Evolutionary conservation across 768 basidiomycete genomes (phyloP).

Genomic region (Mycena leptocephala): DNA sequence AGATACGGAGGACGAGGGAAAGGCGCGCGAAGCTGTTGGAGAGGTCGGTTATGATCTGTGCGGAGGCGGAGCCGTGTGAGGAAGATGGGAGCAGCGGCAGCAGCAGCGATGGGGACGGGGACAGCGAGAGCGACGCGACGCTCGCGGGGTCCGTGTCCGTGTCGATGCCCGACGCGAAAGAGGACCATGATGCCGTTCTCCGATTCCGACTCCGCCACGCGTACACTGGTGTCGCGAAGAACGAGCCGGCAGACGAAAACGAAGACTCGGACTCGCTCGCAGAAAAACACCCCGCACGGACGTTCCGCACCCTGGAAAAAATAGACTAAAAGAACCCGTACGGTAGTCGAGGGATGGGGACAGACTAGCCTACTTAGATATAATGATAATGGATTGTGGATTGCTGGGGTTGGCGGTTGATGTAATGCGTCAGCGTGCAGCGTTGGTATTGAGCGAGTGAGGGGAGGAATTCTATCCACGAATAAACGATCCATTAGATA

Average conservation of each 20-base stretch:
- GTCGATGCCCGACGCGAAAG: not conserved
- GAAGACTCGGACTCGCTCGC: not conserved
- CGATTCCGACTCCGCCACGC: no score
- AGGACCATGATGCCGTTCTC: not conserved
- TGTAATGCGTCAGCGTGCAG: no score
- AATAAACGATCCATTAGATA: not conserved
- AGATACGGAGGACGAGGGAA: not conserved
- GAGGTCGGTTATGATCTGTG: not conserved
- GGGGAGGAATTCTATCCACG: not conserved
- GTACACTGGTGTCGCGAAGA: no score
- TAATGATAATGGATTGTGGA: not conserved
- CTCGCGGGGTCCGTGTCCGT: conserved; percentile 4
- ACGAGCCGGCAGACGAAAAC: not conserved
- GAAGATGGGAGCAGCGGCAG: no score
- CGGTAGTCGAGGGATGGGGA: no score
- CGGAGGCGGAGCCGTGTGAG: not conserved
- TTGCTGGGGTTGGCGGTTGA: no score
- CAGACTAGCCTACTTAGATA: no score
- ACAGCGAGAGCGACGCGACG: conserved; percentile 22
- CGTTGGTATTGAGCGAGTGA: not conserved
- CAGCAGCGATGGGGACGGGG: not conserved
- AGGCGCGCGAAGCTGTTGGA: not conserved
- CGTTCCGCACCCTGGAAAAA: not conserved
- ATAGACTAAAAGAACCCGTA: not conserved
- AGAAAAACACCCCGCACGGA: conserved; percentile 12